phyloP scores from a whole-genome alignment of 1,284 basidiomycete species.

The Xanthoconium separans region DNA sequence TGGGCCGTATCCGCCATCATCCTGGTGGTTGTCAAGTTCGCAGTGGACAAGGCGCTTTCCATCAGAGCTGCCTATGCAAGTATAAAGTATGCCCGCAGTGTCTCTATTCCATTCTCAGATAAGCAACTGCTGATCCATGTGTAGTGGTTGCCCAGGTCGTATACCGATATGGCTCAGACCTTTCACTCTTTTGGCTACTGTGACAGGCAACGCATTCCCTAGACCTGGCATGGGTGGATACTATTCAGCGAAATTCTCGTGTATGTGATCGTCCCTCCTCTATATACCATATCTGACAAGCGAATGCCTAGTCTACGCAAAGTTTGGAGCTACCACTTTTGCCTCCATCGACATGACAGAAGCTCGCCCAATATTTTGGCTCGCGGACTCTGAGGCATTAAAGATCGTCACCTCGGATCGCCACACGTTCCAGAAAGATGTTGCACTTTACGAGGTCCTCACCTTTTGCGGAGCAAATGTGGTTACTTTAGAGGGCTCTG shows the following conservation, averaged over 20 bases:
- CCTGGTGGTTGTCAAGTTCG: slow-evolving; percentile 11
- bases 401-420: slow-evolving; percentile 35
- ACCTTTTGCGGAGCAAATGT: slow-evolving; percentile 25
- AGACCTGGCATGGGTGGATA: slow-evolving; percentile 32
- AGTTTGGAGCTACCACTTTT: slow-evolving; percentile 38
- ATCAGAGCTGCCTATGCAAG: slow-evolving; percentile 19
- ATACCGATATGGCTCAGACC: slow-evolving; percentile 34
- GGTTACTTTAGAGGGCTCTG: slow-evolving; percentile 16
- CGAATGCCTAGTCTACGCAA: slow-evolving; percentile 32
- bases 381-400: slow-evolving; percentile 42
- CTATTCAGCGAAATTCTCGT: slow-evolving; percentile 33
- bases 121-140: background rate
- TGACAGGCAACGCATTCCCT: slow-evolving; percentile 34
- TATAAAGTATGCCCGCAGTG: slow-evolving; percentile 19
- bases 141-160: slow-evolving; percentile 24
- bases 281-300: background rate
- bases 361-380: slow-evolving; percentile 35
- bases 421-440: slow-evolving; percentile 37
- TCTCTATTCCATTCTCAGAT: background rate
- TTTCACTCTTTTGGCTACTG: slow-evolving; percentile 24
- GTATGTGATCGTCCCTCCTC: slow-evolving; percentile 23
- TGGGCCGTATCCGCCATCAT: slow-evolving; percentile 12
- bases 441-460: slow-evolving; percentile 20
- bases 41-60: slow-evolving; percentile 9
- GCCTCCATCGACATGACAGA: slow-evolving; percentile 32